Evolutionary conservation across 2,329 filamentous ascomycete species (phyloP).

Genomic region (Colletotrichum spinosum): DNA sequence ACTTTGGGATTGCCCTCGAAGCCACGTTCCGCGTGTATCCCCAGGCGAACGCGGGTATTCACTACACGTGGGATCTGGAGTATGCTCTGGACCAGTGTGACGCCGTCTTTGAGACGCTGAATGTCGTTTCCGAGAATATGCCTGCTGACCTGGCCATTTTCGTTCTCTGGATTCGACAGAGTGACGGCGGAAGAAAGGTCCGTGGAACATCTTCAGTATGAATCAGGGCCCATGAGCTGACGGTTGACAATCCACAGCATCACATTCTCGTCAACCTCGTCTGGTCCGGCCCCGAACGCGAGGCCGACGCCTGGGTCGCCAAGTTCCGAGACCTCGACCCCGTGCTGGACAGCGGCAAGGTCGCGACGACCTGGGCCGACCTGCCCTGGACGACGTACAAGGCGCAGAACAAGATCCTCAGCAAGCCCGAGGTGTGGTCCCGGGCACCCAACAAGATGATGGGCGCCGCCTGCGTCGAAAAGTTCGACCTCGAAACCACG

Average conservation of each 20-base stretch:
- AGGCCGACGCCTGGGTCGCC: slow-evolving; percentile 16
- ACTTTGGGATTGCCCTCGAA: slow-evolving; percentile 61
- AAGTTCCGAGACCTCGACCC: slow-evolving; percentile 12
- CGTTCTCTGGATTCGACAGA: slow-evolving; percentile 47
- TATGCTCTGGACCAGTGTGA: slow-evolving; percentile 44
- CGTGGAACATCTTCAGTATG: slow-evolving; percentile 35
- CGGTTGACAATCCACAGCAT: neutral
- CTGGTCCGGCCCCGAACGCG: slow-evolving; percentile 23
- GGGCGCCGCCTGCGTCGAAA: slow-evolving; percentile 28
- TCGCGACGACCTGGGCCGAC: slow-evolving; percentile 17
- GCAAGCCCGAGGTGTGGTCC: slow-evolving; percentile 29
- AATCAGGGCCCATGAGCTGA: slow-evolving; percentile 6
- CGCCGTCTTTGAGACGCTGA: slow-evolving; percentile 48
- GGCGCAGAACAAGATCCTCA: slow-evolving; percentile 27
- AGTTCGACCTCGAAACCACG: slow-evolving; percentile 21
- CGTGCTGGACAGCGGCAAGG: slow-evolving; percentile 11
- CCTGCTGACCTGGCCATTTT: slow-evolving; percentile 44
- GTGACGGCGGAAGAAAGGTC: slow-evolving; percentile 36
- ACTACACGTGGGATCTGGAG: slow-evolving; percentile 42
- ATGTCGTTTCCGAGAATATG: slow-evolving; percentile 45
- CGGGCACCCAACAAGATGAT: slow-evolving; percentile 34
- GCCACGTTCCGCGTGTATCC: slow-evolving; percentile 54
- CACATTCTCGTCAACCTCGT: slow-evolving; percentile 29
- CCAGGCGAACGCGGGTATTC: slow-evolving; percentile 43
- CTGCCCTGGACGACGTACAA: slow-evolving; percentile 33